Percentiles rank a stretch among this genome's conserved stretches.
Evolutionary conservation across 306 rosid genomes (phyloP).

Genomic region (Pueraria montana): DNA sequence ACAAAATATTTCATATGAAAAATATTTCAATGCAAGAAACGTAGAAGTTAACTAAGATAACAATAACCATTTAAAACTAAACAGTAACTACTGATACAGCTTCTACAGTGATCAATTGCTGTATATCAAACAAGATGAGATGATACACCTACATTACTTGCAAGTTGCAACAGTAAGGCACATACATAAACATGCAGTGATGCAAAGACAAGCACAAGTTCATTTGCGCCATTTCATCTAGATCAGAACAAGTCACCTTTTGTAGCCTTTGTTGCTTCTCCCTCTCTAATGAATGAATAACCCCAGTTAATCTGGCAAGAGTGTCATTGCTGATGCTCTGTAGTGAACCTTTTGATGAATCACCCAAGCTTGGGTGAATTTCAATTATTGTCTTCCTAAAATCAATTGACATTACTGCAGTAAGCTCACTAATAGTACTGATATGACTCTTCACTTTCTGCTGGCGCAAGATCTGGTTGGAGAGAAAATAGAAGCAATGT

Average conservation of each 20-base stretch:
- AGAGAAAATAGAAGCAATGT: constrained; percentile 26
- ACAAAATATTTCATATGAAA: constrained; percentile 3
- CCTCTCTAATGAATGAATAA: constrained; percentile 70
- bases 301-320: constrained; percentile 79
- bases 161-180: constrained; percentile 14
- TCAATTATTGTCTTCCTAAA: constrained; percentile 64
- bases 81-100: constrained; percentile 3
- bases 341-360: constrained; percentile 52
- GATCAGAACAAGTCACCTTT: constrained; percentile 68
- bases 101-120: constrained; percentile 28
- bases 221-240: constrained; percentile 5
- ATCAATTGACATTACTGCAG: constrained; percentile 80
- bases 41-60: constrained; percentile 9
- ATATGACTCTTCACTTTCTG: constrained; percentile 73
- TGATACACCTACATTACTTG: background rate
- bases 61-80: constrained; percentile 27
- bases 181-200: constrained; percentile 4
- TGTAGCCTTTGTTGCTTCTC: constrained; percentile 76
- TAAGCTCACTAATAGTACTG: constrained; percentile 64
- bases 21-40: constrained; percentile 24
- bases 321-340: constrained; percentile 88
- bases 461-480: constrained; percentile 73
- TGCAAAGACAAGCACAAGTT: constrained; percentile 24
- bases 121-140: constrained; percentile 15
- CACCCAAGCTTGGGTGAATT: constrained; percentile 81